Base-by-base conservation (phyloP, 2,329 filamentous ascomycete species). In the Fusarium guadeloupense region DNA sequence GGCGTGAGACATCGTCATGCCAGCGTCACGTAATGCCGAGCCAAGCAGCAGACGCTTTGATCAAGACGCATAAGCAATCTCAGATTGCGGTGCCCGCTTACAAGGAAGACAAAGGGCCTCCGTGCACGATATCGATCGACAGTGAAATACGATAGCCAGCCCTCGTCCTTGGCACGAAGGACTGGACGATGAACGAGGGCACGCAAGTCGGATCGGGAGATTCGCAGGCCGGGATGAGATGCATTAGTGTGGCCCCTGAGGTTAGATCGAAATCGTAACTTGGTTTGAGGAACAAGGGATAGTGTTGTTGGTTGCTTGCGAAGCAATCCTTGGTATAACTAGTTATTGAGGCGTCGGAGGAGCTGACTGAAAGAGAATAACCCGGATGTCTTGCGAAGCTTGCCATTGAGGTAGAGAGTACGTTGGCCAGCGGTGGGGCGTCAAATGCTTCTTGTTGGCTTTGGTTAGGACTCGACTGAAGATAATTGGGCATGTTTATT, bases 241-340 rank as follows among this genome's bases (percentile, higher is more conserved):
- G 64, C 66, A 69, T 70, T 70, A 70, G 67, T 67, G 64, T 54
- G n/a, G n/a, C n/a, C 61, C 23, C 41, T 30, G 52, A 51, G 55
- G 51, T 47, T 59, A 54, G 52, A 47, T 61, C 37, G 39, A 44
- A 16, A 23, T 40, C 19, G 46, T 34, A 42, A 47, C 39, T 31
- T 23, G 25, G 23, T 8, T 25, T 6, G 23, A 25, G 28, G 62
- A 59, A 38, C 48, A 59, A 39, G 47, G 56, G 28, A 33, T 43
- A 42, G 23, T 47, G 26, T 58, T 38, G 43, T 53, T 56, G 47
- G 42, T 51, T 33, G 54, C 52, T 50, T 35, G 59, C 60, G n/a
- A 35, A 44, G 39, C 30, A 6, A 62, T 37, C 38, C 33, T 25
- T 46, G 44, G 37, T 44, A 48, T 14, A 60, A 41, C 40, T 37